Conservation (phyloP, 1,139 yeast species). For the Wickerhamomyces sp. region DNA sequence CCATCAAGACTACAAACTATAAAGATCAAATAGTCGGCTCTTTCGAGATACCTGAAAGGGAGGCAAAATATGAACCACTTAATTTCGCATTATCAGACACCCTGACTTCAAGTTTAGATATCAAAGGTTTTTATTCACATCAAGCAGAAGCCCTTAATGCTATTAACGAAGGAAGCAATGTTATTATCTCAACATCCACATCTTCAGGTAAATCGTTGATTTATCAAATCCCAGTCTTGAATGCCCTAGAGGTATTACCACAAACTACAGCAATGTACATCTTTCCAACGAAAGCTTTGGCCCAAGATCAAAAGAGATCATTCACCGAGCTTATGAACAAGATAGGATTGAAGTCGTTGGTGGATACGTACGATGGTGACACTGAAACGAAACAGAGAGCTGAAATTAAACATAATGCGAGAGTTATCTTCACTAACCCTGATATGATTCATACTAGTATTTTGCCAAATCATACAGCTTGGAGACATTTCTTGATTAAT, state of each 20-base stretch:
- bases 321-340: slow-evolving; percentile 52
- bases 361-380: slow-evolving; percentile 92
- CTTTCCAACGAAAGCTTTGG: slow-evolving; percentile 95
- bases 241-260: slow-evolving; percentile 41
- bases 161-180: slow-evolving; percentile 51
- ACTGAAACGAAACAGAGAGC: slow-evolving; percentile 57
- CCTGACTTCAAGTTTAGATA: slow-evolving; percentile 47
- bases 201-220: slow-evolving; percentile 93
- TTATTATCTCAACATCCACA: slow-evolving; percentile 87
- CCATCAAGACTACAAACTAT: slow-evolving; percentile 49
- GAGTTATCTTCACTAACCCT: slow-evolving; percentile 88
- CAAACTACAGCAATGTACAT: slow-evolving; percentile 77
- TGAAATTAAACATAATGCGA: slow-evolving; percentile 54
- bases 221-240: slow-evolving; percentile 80
- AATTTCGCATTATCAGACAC: slow-evolving; percentile 37
- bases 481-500: slow-evolving; percentile 65
- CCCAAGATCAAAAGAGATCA: slow-evolving; percentile 91
- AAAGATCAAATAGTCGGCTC: slow-evolving; percentile 54
- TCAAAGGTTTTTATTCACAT: slow-evolving; percentile 62
- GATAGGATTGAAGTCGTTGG: slow-evolving; percentile 38
- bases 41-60: slow-evolving; percentile 37
- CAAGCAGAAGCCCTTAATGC: slow-evolving; percentile 74
- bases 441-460: slow-evolving; percentile 88
- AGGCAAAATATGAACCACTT: slow-evolving; percentile 42
- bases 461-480: slow-evolving; percentile 66